These are phyloP conservation scores for Eucalyptus shirleyi DNA, from an alignment of 345 rosid genomes.

Conservation along the genomic window DNA sequence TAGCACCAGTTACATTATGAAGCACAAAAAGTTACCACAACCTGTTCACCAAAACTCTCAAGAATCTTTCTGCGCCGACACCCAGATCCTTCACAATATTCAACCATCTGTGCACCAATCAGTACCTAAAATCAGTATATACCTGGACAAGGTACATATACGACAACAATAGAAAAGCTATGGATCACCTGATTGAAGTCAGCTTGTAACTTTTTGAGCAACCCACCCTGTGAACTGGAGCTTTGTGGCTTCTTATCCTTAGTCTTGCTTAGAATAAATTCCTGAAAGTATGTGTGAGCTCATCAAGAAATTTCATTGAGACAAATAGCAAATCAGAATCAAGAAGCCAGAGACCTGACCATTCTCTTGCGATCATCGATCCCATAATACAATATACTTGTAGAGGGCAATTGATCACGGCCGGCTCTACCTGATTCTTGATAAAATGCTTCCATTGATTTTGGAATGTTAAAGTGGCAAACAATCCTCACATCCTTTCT, in stretches of 20 bases:
- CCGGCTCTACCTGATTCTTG: constrained; percentile 99
- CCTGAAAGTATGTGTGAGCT: constrained; percentile 31
- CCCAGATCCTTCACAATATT: constrained; percentile 84
- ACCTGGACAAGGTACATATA: background rate
- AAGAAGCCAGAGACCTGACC: constrained; percentile 26
- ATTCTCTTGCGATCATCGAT: constrained; percentile 77
- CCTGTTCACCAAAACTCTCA: constrained; percentile 93
- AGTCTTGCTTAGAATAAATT: constrained; percentile 62
- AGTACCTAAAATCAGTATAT: background rate
- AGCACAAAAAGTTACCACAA: background rate
- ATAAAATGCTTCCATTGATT: constrained; percentile 96
- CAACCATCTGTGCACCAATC: constrained; percentile 50
- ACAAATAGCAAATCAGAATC: background rate
- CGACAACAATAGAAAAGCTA: background rate
- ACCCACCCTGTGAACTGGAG: constrained; percentile 25
- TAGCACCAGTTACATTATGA: background rate
- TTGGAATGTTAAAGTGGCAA: constrained; percentile 87
- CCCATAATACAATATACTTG: constrained; percentile 88
- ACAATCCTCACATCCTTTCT: constrained; percentile 92
- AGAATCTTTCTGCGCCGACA: constrained; percentile 89
- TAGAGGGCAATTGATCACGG: constrained; percentile 80
- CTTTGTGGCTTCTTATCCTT: constrained; percentile 48
- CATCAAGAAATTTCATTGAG: background rate
- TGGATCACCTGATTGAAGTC: constrained; percentile 59
- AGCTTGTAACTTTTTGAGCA: constrained; percentile 41